Evolutionary conservation across 192 early-diverging fungal genomes (phyloP), one percentile per base, ranked within the genome.

Genomic region (Podila epigama): DNA sequence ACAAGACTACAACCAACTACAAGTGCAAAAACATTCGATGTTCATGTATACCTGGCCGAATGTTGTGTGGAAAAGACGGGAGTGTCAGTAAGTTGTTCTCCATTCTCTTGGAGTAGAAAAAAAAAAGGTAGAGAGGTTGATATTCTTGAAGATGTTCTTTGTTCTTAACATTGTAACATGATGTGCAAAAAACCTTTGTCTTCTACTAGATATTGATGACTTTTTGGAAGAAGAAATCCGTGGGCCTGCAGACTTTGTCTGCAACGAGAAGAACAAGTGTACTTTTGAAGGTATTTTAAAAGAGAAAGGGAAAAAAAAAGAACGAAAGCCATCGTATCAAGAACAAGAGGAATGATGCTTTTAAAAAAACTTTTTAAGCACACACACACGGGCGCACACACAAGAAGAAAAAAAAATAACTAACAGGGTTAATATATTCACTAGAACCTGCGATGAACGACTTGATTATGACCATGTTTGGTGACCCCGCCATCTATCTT

Each of bases 401-500:
- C n/a, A n/a, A n/a, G n/a, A n/a, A n/a, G n/a, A n/a, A n/a, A n/a
- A n/a, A n/a, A n/a, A n/a, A n/a, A n/a, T n/a, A n/a, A n/a, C n/a
- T n/a, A n/a, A n/a, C n/a, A n/a, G n/a, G n/a, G n/a, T n/a, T n/a
- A n/a, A n/a, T n/a, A n/a, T n/a, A n/a, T n/a, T n/a, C 54, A n/a
- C 70, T 84, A 84, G 91, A 95, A 68, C 88, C 89, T 8, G 89
- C 89, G 29, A 94, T 96, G 88, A 91, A 95, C 77, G 87, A 90
- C 29, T 82, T 94, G 28, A 96, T 97, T 32, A 80, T 82, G 9
- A 58, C 80, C 5, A 83, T 96, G 37, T 94, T 96, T 84, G 94
- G 92, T 33, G 96, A 97, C 56, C 84, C 86, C n/a, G 89, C 89
- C 16, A 95, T 97, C 69, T 88, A 87, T 28, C 84, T 97, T 66